Evolutionary conservation across 2,329 filamentous ascomycete genomes (phyloP).

Genomic region (Catunica adiposa): DNA sequence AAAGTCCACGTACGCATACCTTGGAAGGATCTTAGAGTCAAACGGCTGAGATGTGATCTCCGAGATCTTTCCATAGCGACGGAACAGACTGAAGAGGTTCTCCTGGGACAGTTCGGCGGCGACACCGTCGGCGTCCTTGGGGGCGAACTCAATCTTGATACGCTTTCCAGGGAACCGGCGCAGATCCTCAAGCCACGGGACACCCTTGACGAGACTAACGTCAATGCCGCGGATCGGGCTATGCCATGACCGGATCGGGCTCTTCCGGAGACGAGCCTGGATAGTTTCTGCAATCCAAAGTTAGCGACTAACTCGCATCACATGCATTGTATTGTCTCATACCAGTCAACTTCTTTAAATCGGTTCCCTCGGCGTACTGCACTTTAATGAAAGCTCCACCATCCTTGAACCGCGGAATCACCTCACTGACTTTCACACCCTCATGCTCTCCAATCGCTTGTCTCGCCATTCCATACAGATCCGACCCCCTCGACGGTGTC

Average conservation of each 20-base stretch:
- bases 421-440: constrained; percentile 57
- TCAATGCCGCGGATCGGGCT: constrained; percentile 60
- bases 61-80: constrained; percentile 75
- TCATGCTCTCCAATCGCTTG: constrained; percentile 46
- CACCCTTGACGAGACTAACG: constrained; percentile 59
- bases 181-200: constrained; percentile 88
- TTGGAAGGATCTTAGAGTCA: constrained; percentile 71
- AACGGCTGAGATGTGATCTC: constrained; percentile 71
- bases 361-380: constrained; percentile 29
- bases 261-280: constrained; percentile 44
- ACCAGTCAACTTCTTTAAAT: constrained; percentile 29
- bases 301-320: neutral
- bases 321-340: constrained; percentile 5
- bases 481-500: constrained; percentile 34
- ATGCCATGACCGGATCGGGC: constrained; percentile 76
- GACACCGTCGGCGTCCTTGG: constrained; percentile 29
- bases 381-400: constrained; percentile 91
- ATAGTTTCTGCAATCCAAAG: constrained; percentile 29
- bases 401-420: constrained; percentile 73
- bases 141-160: constrained; percentile 70
- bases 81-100: constrained; percentile 69
- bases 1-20: constrained; percentile 68
- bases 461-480: constrained; percentile 38
- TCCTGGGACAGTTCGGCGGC: constrained; percentile 74
- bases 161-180: constrained; percentile 62